A percentile compares a stretch with the other conserved stretches of the same genome.
phyloP scores from a whole-genome alignment of 257 asterid genomes.

The Coffea eugenioides region DNA sequence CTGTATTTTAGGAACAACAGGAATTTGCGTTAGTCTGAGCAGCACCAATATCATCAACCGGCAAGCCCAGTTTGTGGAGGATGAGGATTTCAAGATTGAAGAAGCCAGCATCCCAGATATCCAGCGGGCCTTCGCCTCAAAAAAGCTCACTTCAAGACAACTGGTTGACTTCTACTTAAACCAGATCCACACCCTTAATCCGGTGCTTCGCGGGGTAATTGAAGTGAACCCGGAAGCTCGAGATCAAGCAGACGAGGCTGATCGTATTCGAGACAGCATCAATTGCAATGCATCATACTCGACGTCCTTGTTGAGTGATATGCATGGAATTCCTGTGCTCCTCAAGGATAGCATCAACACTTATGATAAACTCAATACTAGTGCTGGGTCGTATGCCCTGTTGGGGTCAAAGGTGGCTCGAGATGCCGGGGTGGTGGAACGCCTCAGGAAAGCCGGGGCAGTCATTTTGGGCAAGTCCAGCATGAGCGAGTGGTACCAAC shows the following conservation, averaged over 20 bases:
- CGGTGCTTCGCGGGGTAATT: constrained; percentile 52
- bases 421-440: constrained; percentile 69
- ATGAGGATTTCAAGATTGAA: constrained; percentile 39
- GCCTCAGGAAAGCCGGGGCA: constrained; percentile 62
- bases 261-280: constrained; percentile 23
- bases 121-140: constrained; percentile 34
- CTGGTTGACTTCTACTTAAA: constrained; percentile 44
- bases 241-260: constrained; percentile 52
- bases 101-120: constrained; percentile 55
- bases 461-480: constrained; percentile 77
- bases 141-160: constrained; percentile 35
- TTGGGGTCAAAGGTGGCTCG: constrained; percentile 48
- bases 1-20: background rate
- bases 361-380: constrained; percentile 57
- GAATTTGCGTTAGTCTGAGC: background rate
- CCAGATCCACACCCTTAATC: constrained; percentile 54
- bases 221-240: constrained; percentile 67
- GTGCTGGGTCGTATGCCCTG: constrained; percentile 66
- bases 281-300: constrained; percentile 5
- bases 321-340: constrained; percentile 82
- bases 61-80: background rate
- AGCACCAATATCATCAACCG: background rate
- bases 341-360: constrained; percentile 68
- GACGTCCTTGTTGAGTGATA: constrained; percentile 2
- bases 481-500: constrained; percentile 62